Evolutionary conservation across 129 eudicot species (phyloP).

Genomic region (Flaveria trinervia): DNA sequence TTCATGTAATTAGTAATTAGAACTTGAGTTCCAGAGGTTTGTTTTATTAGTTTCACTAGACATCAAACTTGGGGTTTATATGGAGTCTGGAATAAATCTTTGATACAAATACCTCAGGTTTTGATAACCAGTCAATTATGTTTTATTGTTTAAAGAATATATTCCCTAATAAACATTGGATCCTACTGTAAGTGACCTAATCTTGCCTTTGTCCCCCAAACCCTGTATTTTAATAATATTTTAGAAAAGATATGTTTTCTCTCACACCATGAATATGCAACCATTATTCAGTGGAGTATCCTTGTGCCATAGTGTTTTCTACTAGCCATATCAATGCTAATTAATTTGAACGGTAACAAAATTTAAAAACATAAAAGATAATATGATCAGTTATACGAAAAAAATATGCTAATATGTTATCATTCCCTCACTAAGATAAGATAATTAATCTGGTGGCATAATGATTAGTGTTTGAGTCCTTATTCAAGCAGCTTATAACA

Average conservation of each 20-base stretch:
- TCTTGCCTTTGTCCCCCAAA: conserved; percentile 3
- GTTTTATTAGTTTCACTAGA: too few species aligned
- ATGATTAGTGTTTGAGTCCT: too few species aligned
- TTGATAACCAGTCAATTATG: too few species aligned
- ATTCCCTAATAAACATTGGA: background rate
- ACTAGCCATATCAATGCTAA: background rate
- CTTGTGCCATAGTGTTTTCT: background rate
- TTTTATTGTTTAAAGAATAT: background rate
- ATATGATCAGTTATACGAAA: background rate
- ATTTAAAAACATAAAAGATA: background rate
- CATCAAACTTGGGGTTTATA: too few species aligned
- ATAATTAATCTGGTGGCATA: too few species aligned
- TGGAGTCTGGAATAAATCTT: too few species aligned
- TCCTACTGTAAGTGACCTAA: background rate
- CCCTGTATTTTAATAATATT: background rate
- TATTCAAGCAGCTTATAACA: too few species aligned
- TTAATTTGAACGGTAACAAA: background rate
- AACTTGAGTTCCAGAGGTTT: too few species aligned
- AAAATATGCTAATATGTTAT: background rate
- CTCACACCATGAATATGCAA: background rate
- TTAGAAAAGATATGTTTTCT: background rate
- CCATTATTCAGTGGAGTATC: background rate
- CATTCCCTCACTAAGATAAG: too few species aligned
- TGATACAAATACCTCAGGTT: too few species aligned
- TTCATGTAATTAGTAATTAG: too few species aligned